Evolutionary conservation across 495 filamentous ascomycete species (phyloP).

Genomic region (Venustampulla echinocandica): DNA sequence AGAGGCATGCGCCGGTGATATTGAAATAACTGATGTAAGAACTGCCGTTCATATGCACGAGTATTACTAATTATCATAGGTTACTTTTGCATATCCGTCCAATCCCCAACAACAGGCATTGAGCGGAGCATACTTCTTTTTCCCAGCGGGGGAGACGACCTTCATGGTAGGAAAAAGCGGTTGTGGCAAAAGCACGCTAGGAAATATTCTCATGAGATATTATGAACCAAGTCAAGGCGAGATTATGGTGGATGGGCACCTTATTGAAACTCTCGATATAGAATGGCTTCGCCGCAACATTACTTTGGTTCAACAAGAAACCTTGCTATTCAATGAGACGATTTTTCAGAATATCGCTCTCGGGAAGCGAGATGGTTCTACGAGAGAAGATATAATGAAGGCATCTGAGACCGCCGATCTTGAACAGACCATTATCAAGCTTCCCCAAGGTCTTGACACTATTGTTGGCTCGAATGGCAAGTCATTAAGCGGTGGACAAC

Average conservation of each 20-base stretch:
- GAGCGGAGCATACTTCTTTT: conserved; percentile 50
- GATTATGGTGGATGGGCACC: conserved; percentile 59
- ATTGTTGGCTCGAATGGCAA: conserved; percentile 60
- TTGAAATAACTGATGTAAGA: conserved; percentile 63
- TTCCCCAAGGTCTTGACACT: conserved; percentile 71
- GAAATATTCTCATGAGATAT: conserved; percentile 68
- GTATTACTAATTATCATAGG: conserved; percentile 31
- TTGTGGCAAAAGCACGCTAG: conserved; percentile 87
- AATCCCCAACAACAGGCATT: conserved; percentile 57
- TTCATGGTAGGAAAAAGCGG: conserved; percentile 85
- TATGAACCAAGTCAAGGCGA: conserved; percentile 59
- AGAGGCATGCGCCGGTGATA: conserved; percentile 48
- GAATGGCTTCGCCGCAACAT: conserved; percentile 73
- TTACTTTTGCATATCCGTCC: conserved; percentile 79
- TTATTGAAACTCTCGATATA: conserved; percentile 52
- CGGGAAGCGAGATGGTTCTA: conserved; percentile 44
- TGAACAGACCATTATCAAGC: conserved; percentile 54
- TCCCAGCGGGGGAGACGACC: conserved; percentile 62
- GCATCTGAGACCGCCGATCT: conserved; percentile 62
- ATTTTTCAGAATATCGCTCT: conserved; percentile 75
- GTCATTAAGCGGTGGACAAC: conserved; percentile 77
- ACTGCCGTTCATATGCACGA: not conserved
- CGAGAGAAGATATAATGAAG: conserved; percentile 44
- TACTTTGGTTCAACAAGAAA: conserved; percentile 76
- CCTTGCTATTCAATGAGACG: conserved; percentile 75